A percentile compares a stretch with the other conserved stretches of the same genome.
These are phyloP conservation scores for Cinnamomum chago DNA, from an alignment of 164 flowering plant genomes.

Conservation along the genomic window DNA sequence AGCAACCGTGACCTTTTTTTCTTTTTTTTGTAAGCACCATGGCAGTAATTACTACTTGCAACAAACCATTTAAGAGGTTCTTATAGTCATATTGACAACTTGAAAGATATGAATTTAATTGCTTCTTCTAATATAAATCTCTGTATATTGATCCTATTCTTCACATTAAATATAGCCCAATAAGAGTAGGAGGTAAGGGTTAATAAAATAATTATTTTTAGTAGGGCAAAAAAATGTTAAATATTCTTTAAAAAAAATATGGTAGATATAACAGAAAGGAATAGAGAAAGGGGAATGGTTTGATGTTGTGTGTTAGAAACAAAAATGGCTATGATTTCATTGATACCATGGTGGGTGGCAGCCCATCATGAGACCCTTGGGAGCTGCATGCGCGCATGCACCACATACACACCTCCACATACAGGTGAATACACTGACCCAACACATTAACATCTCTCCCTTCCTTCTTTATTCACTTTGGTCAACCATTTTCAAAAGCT, in stretches of 20 bases:
- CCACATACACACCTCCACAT: conserved; percentile 10
- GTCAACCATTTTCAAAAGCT: background rate
- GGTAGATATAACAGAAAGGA: background rate
- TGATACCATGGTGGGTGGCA: conserved; percentile 22
- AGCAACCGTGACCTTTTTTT: too few relatives aligned
- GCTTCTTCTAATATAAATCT: too few relatives aligned
- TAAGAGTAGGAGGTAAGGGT: too few relatives aligned
- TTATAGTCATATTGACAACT: too few relatives aligned
- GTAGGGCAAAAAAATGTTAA: background rate
- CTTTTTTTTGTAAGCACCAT: too few relatives aligned
- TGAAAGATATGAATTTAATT: too few relatives aligned
- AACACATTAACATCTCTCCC: background rate
- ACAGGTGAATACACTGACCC: background rate
- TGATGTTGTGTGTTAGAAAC: conserved; percentile 8
- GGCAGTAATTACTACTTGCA: too few relatives aligned
- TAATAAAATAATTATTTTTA: too few relatives aligned
- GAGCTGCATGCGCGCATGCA: conserved; percentile 39
- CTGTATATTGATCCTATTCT: too few relatives aligned
- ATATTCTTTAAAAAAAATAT: background rate
- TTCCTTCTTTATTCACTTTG: background rate
- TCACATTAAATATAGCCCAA: too few relatives aligned
- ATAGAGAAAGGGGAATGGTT: conserved; percentile 13
- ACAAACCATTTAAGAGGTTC: too few relatives aligned
- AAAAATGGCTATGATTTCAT: conserved; percentile 13
- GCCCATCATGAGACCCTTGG: conserved; percentile 23